A percentile compares a stretch with the other conserved stretches of the same genome.
phyloP scores from a whole-genome alignment of 2,329 filamentous ascomycete genomes.

The Alternaria rosae region DNA sequence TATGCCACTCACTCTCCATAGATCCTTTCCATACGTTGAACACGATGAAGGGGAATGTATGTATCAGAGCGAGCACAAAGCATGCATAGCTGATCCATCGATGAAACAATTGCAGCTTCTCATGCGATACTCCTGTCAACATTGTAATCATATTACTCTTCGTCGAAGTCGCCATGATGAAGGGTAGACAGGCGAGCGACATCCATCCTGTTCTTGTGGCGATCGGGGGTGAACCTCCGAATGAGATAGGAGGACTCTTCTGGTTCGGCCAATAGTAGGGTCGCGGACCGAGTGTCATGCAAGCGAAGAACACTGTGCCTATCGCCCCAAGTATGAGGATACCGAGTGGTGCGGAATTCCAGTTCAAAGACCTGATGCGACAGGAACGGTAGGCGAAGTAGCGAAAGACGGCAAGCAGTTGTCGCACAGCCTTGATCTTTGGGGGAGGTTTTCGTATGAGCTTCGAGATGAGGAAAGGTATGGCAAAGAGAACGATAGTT shows the following conservation, averaged over 20 bases:
- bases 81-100: conserved; percentile 54
- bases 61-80: conserved; percentile 63
- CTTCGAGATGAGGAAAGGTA: conserved; percentile 49
- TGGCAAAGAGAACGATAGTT: conserved; percentile 58
- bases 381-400: conserved; percentile 41
- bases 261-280: conserved; percentile 31
- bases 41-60: conserved; percentile 68
- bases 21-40: conserved; percentile 59
- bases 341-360: conserved; percentile 40
- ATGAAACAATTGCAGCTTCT: conserved; percentile 59
- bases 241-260: conserved; percentile 3
- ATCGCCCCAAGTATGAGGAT: conserved; percentile 31
- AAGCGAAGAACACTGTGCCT: conserved; percentile 39
- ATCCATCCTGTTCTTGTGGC: conserved; percentile 41
- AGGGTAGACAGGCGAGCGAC: conserved; percentile 37
- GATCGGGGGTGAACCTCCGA: conserved; percentile 38
- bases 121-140: conserved; percentile 64
- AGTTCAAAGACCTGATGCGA: conserved; percentile 25
- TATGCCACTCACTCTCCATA: conserved; percentile 55
- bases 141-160: conserved; percentile 65
- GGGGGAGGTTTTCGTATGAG: conserved; percentile 31
- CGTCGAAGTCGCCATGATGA: conserved; percentile 53
- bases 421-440: conserved; percentile 11
- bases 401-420: conserved; percentile 26
- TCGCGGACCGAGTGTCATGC: conserved; percentile 32